Percentiles rank a stretch among this genome's conserved stretches.
These are phyloP conservation scores for Ustilaginoidea virens DNA, from an alignment of 2,329 filamentous ascomycete species.

Conservation along the genomic window DNA sequence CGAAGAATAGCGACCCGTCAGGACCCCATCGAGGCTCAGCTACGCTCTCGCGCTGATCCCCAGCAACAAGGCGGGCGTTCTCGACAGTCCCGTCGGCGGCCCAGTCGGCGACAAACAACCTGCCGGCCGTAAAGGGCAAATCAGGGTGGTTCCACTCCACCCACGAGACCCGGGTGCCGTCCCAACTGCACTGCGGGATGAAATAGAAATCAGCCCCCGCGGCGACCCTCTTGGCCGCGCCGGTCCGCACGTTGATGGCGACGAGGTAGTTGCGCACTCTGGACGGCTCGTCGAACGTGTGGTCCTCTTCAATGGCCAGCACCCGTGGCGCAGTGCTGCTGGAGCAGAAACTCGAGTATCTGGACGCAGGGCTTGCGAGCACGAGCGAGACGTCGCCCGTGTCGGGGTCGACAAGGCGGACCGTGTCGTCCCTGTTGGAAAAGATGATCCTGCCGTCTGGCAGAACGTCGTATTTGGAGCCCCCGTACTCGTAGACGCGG, in stretches of 20 bases:
- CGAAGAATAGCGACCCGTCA: constrained; percentile 32
- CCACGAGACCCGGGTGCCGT: constrained; percentile 32
- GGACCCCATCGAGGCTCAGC: constrained; percentile 34
- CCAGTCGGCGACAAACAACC: constrained; percentile 29
- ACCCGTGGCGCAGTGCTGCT: constrained; percentile 24
- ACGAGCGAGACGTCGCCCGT: constrained; percentile 17
- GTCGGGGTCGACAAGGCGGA: constrained; percentile 26
- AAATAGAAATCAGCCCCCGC: constrained; percentile 36
- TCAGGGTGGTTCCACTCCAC: constrained; percentile 38
- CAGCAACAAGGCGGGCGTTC: constrained; percentile 22
- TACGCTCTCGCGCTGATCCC: constrained; percentile 24
- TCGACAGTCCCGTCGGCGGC: constrained; percentile 14
- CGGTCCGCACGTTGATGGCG: constrained; percentile 24
- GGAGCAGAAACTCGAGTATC: constrained; percentile 31
- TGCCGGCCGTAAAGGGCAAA: constrained; percentile 33
- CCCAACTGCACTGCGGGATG: constrained; percentile 30
- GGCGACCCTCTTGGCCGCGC: constrained; percentile 22
- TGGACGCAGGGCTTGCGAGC: constrained; percentile 17
- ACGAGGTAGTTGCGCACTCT: constrained; percentile 23
- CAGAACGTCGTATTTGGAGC: constrained; percentile 25
- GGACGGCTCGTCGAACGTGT: constrained; percentile 18
- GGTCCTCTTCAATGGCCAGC: constrained; percentile 37
- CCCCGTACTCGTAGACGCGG: constrained; percentile 37
- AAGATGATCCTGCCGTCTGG: constrained; percentile 28
- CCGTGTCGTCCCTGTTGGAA: constrained; percentile 25